These are phyloP conservation scores for Serpula lacrymans DNA, from an alignment of 768 basidiomycete species.

Conservation along the genomic window DNA sequence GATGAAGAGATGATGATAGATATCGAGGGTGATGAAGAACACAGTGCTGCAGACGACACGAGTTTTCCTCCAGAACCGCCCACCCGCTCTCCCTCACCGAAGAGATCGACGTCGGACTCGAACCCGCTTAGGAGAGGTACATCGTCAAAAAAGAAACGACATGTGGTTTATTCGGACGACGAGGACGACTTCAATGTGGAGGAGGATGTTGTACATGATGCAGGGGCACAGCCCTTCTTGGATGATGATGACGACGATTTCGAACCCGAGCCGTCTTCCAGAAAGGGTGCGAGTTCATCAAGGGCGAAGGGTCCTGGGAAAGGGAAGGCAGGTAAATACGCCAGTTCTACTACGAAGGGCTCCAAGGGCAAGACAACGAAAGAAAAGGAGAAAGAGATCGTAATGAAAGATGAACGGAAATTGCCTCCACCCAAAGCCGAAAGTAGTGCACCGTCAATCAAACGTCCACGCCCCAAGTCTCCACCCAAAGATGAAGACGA, in stretches of 20 bases:
- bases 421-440: slow-evolving; percentile 13
- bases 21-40: slow-evolving; percentile 38
- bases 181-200: slow-evolving; percentile 22
- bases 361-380: slow-evolving; percentile 32
- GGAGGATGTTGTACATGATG: slow-evolving; percentile 22
- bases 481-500: background rate
- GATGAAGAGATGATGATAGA: slow-evolving; percentile 43
- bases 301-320: slow-evolving; percentile 27
- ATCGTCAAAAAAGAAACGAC: slow-evolving; percentile 16
- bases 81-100: slow-evolving; percentile 21
- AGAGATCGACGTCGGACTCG: too few species aligned
- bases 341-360: slow-evolving; percentile 14
- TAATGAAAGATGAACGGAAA: slow-evolving; percentile 42
- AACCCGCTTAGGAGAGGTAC: background rate
- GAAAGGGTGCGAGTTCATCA: slow-evolving; percentile 12
- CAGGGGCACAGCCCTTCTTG: slow-evolving; percentile 17
- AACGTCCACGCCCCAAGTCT: background rate
- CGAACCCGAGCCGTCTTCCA: slow-evolving; percentile 17
- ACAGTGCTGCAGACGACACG: slow-evolving; percentile 19
- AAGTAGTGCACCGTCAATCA: too few species aligned
- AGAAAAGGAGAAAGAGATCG: slow-evolving; percentile 32
- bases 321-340: slow-evolving; percentile 8
- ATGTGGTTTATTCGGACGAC: slow-evolving; percentile 25
- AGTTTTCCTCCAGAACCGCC: too few species aligned
- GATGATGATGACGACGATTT: slow-evolving; percentile 25